These are phyloP conservation scores for Chaetoceros muelleri DNA, from an alignment of 108 stramenopile species.

Conservation along the genomic window DNA sequence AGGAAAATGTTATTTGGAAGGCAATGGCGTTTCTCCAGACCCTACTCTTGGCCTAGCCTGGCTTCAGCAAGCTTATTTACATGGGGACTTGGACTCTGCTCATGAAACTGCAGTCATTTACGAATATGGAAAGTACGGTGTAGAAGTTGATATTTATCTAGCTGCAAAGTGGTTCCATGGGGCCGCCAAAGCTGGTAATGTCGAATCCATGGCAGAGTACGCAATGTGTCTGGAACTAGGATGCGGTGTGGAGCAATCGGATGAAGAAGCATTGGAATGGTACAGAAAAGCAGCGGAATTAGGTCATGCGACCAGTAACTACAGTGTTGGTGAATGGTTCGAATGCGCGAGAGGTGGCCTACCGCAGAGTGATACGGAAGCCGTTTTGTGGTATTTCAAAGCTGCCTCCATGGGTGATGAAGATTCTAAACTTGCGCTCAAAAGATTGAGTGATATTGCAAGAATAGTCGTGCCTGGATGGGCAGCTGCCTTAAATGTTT, in stretches of 20 bases:
- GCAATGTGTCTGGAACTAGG: conserved; percentile 80
- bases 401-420: conserved; percentile 73
- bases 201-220: conserved; percentile 77
- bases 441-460: conserved; percentile 73
- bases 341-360: conserved; percentile 75
- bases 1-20: conserved; percentile 49
- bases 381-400: conserved; percentile 80
- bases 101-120: conserved; percentile 63
- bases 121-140: conserved; percentile 56
- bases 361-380: conserved; percentile 69
- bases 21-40: conserved; percentile 32
- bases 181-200: conserved; percentile 56
- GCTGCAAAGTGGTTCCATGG: conserved; percentile 74
- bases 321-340: conserved; percentile 69
- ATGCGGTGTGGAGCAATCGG: conserved; percentile 66
- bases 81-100: conserved; percentile 58
- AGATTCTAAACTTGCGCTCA: conserved; percentile 53
- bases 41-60: conserved; percentile 41
- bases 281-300: conserved; percentile 72
- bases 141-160: conserved; percentile 64
- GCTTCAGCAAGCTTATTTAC: conserved; percentile 56
- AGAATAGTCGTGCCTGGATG: conserved; percentile 66
- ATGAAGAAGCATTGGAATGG: conserved; percentile 74
- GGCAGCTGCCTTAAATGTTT: not conserved
- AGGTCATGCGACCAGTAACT: conserved; percentile 63